Conservation (phyloP, 2,329 filamentous ascomycete genomes). For the Penicillium vulpinum region DNA sequence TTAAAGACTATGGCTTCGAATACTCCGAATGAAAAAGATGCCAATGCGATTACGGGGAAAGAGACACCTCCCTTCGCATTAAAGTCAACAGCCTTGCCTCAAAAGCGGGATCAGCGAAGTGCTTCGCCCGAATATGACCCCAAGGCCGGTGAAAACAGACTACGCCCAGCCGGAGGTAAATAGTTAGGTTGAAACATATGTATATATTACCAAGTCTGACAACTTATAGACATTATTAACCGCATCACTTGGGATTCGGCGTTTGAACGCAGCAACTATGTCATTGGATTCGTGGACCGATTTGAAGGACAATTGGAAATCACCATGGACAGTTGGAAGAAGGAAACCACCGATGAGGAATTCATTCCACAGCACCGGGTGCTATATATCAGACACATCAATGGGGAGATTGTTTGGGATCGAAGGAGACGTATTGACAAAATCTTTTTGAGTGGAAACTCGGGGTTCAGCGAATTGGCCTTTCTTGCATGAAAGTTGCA, state of each 20-base stretch:
- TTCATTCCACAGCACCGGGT: slow-evolving; percentile 59
- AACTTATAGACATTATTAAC: slow-evolving; percentile 46
- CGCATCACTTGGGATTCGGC: slow-evolving; percentile 53
- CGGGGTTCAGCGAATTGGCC: slow-evolving; percentile 30
- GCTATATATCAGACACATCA: slow-evolving; percentile 46
- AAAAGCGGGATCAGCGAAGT: not conserved
- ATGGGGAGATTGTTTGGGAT: slow-evolving; percentile 53
- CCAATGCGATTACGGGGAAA: not conserved
- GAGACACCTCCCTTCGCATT: not conserved
- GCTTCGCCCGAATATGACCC: slow-evolving; percentile 2
- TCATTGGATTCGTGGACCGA: slow-evolving; percentile 57
- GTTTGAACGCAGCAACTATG: slow-evolving; percentile 47
- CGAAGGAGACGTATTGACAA: slow-evolving; percentile 49
- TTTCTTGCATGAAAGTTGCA: slow-evolving; percentile 26
- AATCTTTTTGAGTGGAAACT: slow-evolving; percentile 49
- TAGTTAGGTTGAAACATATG: not conserved
- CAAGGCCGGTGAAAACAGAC: slow-evolving; percentile 17
- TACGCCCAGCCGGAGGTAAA: slow-evolving; percentile 21
- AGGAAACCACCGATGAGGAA: slow-evolving; percentile 55
- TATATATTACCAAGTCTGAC: not conserved
- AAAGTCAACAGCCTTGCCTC: too few species aligned
- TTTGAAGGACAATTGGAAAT: slow-evolving; percentile 54
- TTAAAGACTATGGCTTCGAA: not conserved
- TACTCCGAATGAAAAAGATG: not conserved
- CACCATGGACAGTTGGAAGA: slow-evolving; percentile 52